Base-by-base conservation (phyloP, 371 early-diverging fungal genomes). In the Rhizopus sp. region DNA sequence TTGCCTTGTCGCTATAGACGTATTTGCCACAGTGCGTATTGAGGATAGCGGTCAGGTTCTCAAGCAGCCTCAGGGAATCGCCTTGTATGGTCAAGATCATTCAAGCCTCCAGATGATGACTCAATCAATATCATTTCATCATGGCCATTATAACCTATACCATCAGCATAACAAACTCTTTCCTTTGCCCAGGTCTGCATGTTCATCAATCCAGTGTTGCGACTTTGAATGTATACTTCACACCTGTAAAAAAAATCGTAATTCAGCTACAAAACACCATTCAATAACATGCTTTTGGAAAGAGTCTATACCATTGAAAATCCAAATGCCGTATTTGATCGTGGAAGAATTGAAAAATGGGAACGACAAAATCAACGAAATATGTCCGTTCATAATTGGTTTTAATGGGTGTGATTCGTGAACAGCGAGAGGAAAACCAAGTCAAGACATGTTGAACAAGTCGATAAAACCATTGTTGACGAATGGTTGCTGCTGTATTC, bases 141-240 rank as follows among this genome's bases (percentile, higher is more conserved):
- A 51, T 44, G 52, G 7, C 51, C 50, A 44, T 44, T 51, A 51
- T 58, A 56, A 30, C 56, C 56, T 39, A 56, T 48, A 39, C 56
- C 56, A 33, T 56, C 56, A n/a, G 56, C 47, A 29, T 46, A 55
- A 35, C 46, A 23, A 13, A 5, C 33, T 56, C 16, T 56, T 30
- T 56, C 56, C 49, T 56, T 56, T 48, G 49, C 32, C 56, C 56
- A 56, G 47, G 49, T 48, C 49, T 48, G 48, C 56, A 56, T 49
- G 29, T n/a, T n/a, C n/a, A 35, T 38, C 17, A 50, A 50, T 37
- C 51, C 51, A 2, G 38, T 50, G 4, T 23, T 37, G 34, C 33
- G 30, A 48, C 48, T 48, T 48, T 48, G 48, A 0, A 48, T 48
- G 33, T 48, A 48, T 4, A 38, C 51, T 37, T 50, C 51, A 15